These are phyloP conservation scores for Guyanaporus albipodus DNA, from an alignment of 768 basidiomycete genomes.

Conservation along the genomic window DNA sequence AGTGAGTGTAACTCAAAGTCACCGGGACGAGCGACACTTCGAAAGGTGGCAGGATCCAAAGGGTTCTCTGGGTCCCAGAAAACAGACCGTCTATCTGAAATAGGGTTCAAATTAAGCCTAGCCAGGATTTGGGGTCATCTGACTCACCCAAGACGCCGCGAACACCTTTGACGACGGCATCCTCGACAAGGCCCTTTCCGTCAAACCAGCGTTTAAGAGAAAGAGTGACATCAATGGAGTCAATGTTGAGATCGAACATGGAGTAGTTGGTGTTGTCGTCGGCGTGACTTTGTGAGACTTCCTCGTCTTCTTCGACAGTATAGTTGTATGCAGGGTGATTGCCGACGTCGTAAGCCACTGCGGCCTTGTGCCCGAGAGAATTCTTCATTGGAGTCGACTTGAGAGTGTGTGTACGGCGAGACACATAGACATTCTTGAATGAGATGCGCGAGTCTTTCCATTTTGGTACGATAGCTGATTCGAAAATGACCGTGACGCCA, in stretches of 20 bases:
- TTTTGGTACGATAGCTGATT: constrained; percentile 96
- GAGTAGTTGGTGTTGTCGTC: constrained; percentile 72
- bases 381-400: constrained; percentile 13
- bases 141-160: constrained; percentile 83
- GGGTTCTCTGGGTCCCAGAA: constrained; percentile 82
- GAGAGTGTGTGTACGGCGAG: constrained; percentile 56
- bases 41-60: constrained; percentile 74
- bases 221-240: constrained; percentile 92
- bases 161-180: constrained; percentile 91
- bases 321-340: constrained; percentile 70
- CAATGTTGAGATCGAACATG: constrained; percentile 90
- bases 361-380: constrained; percentile 47
- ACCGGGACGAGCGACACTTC: constrained; percentile 67
- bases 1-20: constrained; percentile 92
- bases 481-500: constrained; percentile 92
- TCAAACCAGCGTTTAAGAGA: constrained; percentile 92
- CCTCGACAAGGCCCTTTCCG: constrained; percentile 88
- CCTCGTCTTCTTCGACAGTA: constrained; percentile 58
- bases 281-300: constrained; percentile 23
- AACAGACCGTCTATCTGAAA: constrained; percentile 79
- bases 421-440: constrained; percentile 95
- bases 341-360: constrained; percentile 71
- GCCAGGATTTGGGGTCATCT: not conserved
- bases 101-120: not conserved
- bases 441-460: constrained; percentile 96